These are phyloP conservation scores for Tricholoma matsutake DNA, from an alignment of 768 basidiomycete genomes.

Conservation along the genomic window DNA sequence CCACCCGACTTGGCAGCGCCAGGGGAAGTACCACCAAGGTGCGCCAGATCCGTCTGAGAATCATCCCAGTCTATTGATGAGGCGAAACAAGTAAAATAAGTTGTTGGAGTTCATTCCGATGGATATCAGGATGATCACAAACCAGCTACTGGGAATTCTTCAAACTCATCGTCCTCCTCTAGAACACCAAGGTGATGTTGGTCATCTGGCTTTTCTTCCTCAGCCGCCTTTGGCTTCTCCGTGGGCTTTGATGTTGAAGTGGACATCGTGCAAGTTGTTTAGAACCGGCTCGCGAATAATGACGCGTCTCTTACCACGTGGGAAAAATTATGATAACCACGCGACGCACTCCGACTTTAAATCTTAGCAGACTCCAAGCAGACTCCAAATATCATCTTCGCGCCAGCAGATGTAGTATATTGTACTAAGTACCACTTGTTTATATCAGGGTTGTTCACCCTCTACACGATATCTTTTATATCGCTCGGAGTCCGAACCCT, in stretches of 20 bases:
- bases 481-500: too few species aligned
- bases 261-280: conserved; percentile 29
- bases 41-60: conserved; percentile 77
- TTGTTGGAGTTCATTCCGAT: not conserved
- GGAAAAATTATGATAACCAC: conserved; percentile 2
- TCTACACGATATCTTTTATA: too few species aligned
- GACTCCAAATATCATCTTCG: too few species aligned
- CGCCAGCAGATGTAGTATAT: too few species aligned
- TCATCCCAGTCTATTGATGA: conserved; percentile 77
- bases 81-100: not conserved
- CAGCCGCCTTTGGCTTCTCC: conserved; percentile 35
- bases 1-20: conserved; percentile 77
- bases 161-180: conserved; percentile 97
- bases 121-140: conserved; percentile 14
- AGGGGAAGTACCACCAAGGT: conserved; percentile 69
- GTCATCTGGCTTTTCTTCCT: conserved; percentile 39
- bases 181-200: conserved; percentile 80
- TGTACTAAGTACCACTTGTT: too few species aligned
- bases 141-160: conserved; percentile 89
- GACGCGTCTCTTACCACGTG: conserved; percentile 26
- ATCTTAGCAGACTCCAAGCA: too few species aligned
- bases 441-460: too few species aligned
- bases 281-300: conserved; percentile 3
- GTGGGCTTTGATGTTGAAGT: conserved; percentile 46
- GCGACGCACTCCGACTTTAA: too few species aligned